phyloP scores from a whole-genome alignment of 2,329 filamentous ascomycete genomes.

The Aaosphaeria pasadenensis region DNA sequence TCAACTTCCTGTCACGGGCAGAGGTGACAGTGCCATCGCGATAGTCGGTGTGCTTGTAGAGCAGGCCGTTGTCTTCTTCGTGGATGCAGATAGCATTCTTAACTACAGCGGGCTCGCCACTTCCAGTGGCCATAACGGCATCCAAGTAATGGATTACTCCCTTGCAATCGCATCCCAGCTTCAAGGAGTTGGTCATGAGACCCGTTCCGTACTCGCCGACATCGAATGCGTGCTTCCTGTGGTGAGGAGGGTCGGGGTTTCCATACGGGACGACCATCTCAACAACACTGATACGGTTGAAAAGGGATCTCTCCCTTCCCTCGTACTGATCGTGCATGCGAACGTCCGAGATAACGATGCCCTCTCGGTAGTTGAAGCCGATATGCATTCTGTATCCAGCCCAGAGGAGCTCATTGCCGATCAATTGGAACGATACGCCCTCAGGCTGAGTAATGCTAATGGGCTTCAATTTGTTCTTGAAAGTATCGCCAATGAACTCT shows the following conservation, averaged over 20 bases:
- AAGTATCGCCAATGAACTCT: conserved; percentile 71
- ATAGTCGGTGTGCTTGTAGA: conserved; percentile 95
- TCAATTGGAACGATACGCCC: conserved; percentile 79
- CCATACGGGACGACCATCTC: conserved; percentile 95
- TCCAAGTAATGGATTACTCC: conserved; percentile 90
- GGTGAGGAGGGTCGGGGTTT: conserved; percentile 75
- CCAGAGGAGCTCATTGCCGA: conserved; percentile 75
- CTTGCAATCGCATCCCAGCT: conserved; percentile 81
- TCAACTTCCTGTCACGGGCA: conserved; percentile 78
- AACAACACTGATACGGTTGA: conserved; percentile 83
- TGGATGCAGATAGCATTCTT: conserved; percentile 96
- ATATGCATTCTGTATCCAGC: conserved; percentile 93
- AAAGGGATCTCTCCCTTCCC: conserved; percentile 69
- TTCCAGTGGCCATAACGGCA: conserved; percentile 75
- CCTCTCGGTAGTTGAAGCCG: conserved; percentile 93
- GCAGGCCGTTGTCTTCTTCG: conserved; percentile 85
- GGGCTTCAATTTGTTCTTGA: conserved; percentile 68
- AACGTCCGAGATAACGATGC: conserved; percentile 86
- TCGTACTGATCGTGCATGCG: conserved; percentile 72
- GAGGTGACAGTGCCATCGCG: conserved; percentile 83
- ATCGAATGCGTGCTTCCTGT: conserved; percentile 79
- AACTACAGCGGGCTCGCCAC: conserved; percentile 73
- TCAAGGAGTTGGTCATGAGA: conserved; percentile 78
- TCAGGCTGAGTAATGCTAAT: conserved; percentile 85
- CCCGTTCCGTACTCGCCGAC: conserved; percentile 78